These are phyloP conservation scores for Vigna nakashimae DNA, from an alignment of 306 rosid species.

Conservation along the genomic window DNA sequence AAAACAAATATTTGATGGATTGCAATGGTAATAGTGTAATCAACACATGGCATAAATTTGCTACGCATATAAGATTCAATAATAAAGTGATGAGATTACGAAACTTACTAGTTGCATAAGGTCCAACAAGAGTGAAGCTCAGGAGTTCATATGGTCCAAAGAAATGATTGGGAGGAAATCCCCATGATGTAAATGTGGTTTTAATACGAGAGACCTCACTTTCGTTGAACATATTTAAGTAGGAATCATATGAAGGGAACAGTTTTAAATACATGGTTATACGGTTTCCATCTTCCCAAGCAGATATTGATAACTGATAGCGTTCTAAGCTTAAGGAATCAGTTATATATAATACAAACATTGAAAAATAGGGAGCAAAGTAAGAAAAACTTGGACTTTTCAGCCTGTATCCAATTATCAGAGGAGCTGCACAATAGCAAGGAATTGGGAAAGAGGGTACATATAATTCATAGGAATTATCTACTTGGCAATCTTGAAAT, in stretches of 20 bases:
- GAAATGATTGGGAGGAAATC: constrained; percentile 53
- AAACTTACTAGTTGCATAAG: constrained; percentile 59
- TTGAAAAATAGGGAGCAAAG: constrained; percentile 58
- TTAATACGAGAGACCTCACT: constrained; percentile 62
- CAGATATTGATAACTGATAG: constrained; percentile 58
- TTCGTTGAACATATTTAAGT: constrained; percentile 42
- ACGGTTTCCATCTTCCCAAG: constrained; percentile 82
- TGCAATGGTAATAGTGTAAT: constrained; percentile 8
- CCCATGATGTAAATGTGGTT: constrained; percentile 57
- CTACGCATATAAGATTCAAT: constrained; percentile 3
- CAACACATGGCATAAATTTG: constrained; percentile 23
- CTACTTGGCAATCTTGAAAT: constrained; percentile 61
- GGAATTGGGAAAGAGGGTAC: constrained; percentile 55
- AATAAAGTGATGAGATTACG: constrained; percentile 48
- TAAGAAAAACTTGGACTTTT: constrained; percentile 92
- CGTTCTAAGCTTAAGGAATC: constrained; percentile 50
- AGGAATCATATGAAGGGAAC: constrained; percentile 55
- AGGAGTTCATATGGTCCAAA: constrained; percentile 93
- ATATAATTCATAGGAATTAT: constrained; percentile 59
- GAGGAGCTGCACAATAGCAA: constrained; percentile 83
- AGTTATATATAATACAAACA: constrained; percentile 54
- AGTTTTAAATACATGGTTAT: constrained; percentile 72
- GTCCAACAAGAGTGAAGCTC: constrained; percentile 65
- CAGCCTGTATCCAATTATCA: constrained; percentile 74
- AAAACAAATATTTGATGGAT: neutral